Evolutionary conservation across 257 asterid species (phyloP).

Genomic region (Nicotiana tabacum): DNA sequence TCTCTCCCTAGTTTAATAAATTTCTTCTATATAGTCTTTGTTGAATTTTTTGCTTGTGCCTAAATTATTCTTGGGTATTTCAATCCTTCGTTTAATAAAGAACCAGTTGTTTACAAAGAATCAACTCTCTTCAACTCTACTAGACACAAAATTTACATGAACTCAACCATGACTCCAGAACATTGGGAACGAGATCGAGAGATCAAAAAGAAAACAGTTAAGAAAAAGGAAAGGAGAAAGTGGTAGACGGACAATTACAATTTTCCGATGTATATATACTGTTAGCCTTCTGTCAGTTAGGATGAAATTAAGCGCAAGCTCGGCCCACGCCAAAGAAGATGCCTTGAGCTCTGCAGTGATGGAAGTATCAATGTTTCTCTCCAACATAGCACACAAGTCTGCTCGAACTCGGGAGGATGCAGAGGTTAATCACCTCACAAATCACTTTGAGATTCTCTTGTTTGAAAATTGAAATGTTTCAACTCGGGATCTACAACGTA

Average conservation of each 20-base stretch:
- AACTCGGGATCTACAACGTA: slow-evolving; percentile 71
- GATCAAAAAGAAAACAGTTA: background rate
- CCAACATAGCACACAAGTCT: slow-evolving; percentile 62
- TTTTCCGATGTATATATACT: background rate
- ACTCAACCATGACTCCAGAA: slow-evolving; percentile 16
- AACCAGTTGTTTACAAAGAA: slow-evolving; percentile 31
- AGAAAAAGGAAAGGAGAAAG: background rate
- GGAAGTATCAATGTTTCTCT: slow-evolving; percentile 69
- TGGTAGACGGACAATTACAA: background rate
- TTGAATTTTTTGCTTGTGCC: no score
- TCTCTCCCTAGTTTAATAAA: no score
- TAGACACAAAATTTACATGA: slow-evolving; percentile 30
- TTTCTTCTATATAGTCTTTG: no score
- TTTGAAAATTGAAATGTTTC: slow-evolving; percentile 47
- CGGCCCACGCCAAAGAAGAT: slow-evolving; percentile 92
- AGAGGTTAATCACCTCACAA: slow-evolving; percentile 58
- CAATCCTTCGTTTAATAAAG: background rate
- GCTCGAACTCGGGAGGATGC: slow-evolving; percentile 46
- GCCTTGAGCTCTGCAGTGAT: slow-evolving; percentile 65
- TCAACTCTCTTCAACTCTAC: slow-evolving; percentile 15
- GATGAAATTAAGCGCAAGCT: slow-evolving; percentile 66
- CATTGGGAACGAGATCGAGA: background rate
- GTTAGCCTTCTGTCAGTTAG: slow-evolving; percentile 22
- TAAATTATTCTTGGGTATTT: no score
- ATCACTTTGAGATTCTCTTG: slow-evolving; percentile 71